Evolutionary conservation across 164 flowering plant species (phyloP), one percentile per base, ranked within the genome.

Genomic region (Cinnamomum chago): DNA sequence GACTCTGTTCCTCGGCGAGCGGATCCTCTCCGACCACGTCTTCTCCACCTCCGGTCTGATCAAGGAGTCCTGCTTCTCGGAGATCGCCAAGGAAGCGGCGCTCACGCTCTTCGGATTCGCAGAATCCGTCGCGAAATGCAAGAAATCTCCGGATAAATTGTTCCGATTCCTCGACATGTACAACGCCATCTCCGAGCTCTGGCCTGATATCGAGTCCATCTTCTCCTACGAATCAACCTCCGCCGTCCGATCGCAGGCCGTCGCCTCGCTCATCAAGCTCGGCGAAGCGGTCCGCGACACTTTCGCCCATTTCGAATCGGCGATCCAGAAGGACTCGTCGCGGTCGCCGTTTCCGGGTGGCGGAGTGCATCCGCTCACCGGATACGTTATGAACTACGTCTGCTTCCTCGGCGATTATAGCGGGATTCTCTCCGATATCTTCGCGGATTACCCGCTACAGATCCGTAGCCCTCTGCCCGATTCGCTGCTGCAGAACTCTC

Each of bases 11-110:
- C n/a, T 14, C 23, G 88, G 93, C 5, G 96, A 91, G 79, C 70
- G 89, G 25, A 79, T 90, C 62, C 90, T 91, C 72, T 87, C 90
- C 77, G 90, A 91, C 67, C 83, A 83, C 58, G 88, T 91, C 60
- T 90, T 90, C 73, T 77, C 84, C 3, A 23, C 81, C 22, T 87
- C 91, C 0, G 78, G 81, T 5, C 65, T 84, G 33, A 80, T 90
- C 62, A 76, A 83, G 40, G 91, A 91, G 67, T 87, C 91, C 2
- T 88, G 90, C 77, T 90, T 88, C 74, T 18, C 84, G 0, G 91
- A 87, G 0, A 85, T 90, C 12, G 75, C 91, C 3, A 83, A 51
- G 70, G 92, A 88, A 18, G 91, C 83, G 0, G 93, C 92, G 0
- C 1, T 24, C 1, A 25, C 67, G 65, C 87, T 91, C 35, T 85